Conservation (phyloP, 2,329 filamentous ascomycete genomes). For the Colletotrichum sp. region DNA sequence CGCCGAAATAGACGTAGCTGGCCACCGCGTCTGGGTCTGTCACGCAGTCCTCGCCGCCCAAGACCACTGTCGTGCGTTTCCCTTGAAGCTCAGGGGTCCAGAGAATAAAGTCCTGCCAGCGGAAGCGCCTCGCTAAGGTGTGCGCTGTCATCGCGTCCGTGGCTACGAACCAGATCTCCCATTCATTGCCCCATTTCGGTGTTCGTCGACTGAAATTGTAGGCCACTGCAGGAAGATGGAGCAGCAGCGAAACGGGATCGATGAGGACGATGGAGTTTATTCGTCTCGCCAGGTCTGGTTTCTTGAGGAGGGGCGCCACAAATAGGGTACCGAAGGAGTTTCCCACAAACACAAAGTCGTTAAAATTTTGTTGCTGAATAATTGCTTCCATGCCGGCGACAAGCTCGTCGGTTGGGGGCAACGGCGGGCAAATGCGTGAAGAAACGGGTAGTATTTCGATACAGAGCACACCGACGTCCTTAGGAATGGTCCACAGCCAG, state of each 20-base stretch:
- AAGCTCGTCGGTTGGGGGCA: constrained; percentile 21
- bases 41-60: constrained; percentile 27
- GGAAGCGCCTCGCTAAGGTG: constrained; percentile 69
- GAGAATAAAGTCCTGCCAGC: constrained; percentile 73
- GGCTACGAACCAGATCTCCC: constrained; percentile 74
- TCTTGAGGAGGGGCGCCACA: constrained; percentile 48
- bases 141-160: constrained; percentile 71
- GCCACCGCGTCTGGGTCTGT: constrained; percentile 26
- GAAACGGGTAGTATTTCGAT: constrained; percentile 71
- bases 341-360: constrained; percentile 64
- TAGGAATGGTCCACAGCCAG: constrained; percentile 56
- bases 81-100: constrained; percentile 69
- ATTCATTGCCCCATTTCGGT: constrained; percentile 66
- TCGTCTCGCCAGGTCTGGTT: constrained; percentile 41
- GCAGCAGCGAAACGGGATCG: constrained; percentile 70
- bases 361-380: constrained; percentile 60
- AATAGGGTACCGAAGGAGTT: constrained; percentile 72
- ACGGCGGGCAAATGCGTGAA: constrained; percentile 60
- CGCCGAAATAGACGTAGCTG: constrained; percentile 27
- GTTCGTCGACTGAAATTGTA: constrained; percentile 70
- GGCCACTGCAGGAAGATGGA: constrained; percentile 72
- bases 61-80: constrained; percentile 26
- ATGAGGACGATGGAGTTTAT: constrained; percentile 54
- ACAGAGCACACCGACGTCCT: constrained; percentile 65
- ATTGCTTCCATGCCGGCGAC: constrained; percentile 41